phyloP scores from a whole-genome alignment of 2,329 filamentous ascomycete species.

The Leptographium flavum region DNA sequence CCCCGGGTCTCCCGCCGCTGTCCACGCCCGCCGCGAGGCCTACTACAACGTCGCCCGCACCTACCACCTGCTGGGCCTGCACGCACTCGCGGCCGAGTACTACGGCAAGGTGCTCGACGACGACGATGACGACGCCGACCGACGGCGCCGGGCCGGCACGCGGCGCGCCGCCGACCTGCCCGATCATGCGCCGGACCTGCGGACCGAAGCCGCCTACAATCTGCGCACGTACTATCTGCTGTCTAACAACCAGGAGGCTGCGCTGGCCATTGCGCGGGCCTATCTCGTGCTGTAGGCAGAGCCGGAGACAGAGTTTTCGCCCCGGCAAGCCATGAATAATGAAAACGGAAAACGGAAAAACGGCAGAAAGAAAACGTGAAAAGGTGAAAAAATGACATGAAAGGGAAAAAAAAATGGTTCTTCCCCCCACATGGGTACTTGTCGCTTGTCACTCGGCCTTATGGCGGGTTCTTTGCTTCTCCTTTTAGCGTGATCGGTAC shows the following conservation, averaged over 20 bases:
- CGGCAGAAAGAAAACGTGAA: too few relatives aligned
- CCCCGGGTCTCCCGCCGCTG: conserved; percentile 10
- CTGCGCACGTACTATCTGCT: conserved; percentile 53
- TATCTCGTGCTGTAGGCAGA: conserved; percentile 35
- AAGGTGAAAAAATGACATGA: too few relatives aligned
- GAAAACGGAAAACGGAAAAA: too few relatives aligned
- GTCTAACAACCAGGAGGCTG: conserved; percentile 46
- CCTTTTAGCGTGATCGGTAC: too few relatives aligned
- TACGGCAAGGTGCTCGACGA: conserved; percentile 43
- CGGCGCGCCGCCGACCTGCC: background rate
- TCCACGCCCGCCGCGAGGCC: conserved; percentile 46
- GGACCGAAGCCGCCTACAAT: conserved; percentile 59
- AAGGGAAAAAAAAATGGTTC: too few relatives aligned
- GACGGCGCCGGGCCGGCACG: background rate
- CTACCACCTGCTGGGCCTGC: conserved; percentile 62
- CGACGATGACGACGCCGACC: conserved; percentile 10
- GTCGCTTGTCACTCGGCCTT: too few relatives aligned
- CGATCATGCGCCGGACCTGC: conserved; percentile 37
- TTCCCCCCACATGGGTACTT: too few relatives aligned
- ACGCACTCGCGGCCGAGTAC: conserved; percentile 55
- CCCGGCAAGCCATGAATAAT: too few relatives aligned
- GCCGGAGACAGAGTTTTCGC: too few relatives aligned
- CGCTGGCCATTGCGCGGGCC: conserved; percentile 43
- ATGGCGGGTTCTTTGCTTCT: too few relatives aligned
- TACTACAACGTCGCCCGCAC: conserved; percentile 68